phyloP scores from a whole-genome alignment of 352 stramenopile genomes.

The Saprolegnia parasitica region DNA sequence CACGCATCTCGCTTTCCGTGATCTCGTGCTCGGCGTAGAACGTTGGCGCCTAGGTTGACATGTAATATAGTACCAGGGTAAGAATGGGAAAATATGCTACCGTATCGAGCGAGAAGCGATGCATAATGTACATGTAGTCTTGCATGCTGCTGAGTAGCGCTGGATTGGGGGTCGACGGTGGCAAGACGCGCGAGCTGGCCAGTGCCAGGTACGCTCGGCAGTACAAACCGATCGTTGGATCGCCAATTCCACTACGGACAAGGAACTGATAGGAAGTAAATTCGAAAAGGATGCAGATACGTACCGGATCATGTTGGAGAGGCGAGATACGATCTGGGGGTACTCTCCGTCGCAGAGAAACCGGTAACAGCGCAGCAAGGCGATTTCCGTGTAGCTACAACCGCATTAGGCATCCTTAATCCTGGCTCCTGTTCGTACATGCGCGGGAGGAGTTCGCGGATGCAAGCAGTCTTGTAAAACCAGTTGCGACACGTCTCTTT shows the following conservation, averaged over 20 bases:
- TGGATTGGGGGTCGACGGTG: slow-evolving; percentile 35
- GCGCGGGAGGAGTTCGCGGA: slow-evolving; percentile 86
- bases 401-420: neutral
- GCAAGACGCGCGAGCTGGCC: slow-evolving; percentile 54
- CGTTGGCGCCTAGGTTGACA: neutral
- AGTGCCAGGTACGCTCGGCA: slow-evolving; percentile 78
- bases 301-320: slow-evolving; percentile 87
- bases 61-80: neutral
- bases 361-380: slow-evolving; percentile 82
- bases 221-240: slow-evolving; percentile 85
- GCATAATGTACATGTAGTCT: slow-evolving; percentile 86
- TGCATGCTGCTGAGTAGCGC: slow-evolving; percentile 73
- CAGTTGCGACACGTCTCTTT: slow-evolving; percentile 91
- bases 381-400: slow-evolving; percentile 79
- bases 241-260: slow-evolving; percentile 67
- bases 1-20: slow-evolving; percentile 57
- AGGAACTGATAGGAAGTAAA: slow-evolving; percentile 22
- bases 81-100: slow-evolving; percentile 32
- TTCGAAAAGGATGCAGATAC: slow-evolving; percentile 29
- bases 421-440: slow-evolving; percentile 50
- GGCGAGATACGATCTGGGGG: slow-evolving; percentile 67
- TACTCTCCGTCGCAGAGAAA: slow-evolving; percentile 90
- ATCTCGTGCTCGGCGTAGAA: slow-evolving; percentile 43
- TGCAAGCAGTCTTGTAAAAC: slow-evolving; percentile 94
- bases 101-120: slow-evolving; percentile 56